Base-by-base conservation (phyloP, 2,329 filamentous ascomycete genomes). In the Penicillium sp. region DNA sequence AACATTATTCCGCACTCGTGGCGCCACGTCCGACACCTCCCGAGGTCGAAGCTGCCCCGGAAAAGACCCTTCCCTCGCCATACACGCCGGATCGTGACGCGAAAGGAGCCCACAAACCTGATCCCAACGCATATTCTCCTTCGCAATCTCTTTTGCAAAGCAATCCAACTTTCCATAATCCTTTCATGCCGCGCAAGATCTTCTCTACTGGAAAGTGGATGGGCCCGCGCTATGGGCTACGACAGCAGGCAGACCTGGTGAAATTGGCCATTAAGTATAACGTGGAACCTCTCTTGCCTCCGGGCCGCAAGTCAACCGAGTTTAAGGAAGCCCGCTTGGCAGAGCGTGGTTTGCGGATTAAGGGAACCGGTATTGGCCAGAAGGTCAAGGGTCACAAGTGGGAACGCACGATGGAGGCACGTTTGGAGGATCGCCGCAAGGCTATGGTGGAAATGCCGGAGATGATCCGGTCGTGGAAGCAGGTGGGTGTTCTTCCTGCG, bases 381-480 rank as follows among this genome's bases (percentile, higher is more conserved):
- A 81, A 76, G 67, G 90, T 95, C 64, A 98, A 96, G 82, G 92
- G 92, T 65, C 90, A 95, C 68, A 75, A 80, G 55, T 85, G 89
- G 79, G 92, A 98, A 74, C 79, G 92, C 61, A 84, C 83, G 57
- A 72, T 95, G 71, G 82, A 85, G 68, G 73, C 76, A 45, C 84
- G 82, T 66, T 77, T 96, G 76, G 87, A 95, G 64, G 80, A 85
- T 70, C 81, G 88, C 69, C 84, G 84, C 75, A 77, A 85, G 66
- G 92, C 92, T 42, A 95, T 96, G 86, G 66, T 93, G 71, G 81
- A 82, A 43, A 98, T 98, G 92, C 88, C 90, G 48, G 79, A 83
- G 58, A 77, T 96, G 71, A 85, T 98, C 63, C 79, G 84, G 65
- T 75, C 84, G 65, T 98, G 90, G 92, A 95, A 95, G 70, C 81